Evolutionary conservation across 2,329 filamentous ascomycete genomes (phyloP).

Genomic region (Penicillium sp.): DNA sequence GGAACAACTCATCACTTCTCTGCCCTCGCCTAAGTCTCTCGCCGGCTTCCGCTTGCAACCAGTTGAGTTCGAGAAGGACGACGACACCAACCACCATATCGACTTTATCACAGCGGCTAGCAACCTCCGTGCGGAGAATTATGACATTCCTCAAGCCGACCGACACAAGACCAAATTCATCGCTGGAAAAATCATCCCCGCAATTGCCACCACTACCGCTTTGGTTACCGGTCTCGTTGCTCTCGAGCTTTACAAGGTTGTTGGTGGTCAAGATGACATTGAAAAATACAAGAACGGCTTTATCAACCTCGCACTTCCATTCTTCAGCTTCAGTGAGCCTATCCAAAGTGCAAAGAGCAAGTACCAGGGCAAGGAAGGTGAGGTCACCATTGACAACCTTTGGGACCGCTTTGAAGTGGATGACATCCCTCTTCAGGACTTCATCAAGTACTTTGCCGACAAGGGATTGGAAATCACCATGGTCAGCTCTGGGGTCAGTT

Average conservation of each 20-base stretch:
- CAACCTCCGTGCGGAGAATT: constrained; percentile 95
- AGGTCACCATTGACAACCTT: constrained; percentile 87
- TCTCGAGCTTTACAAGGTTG: constrained; percentile 91
- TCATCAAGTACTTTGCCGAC: constrained; percentile 78
- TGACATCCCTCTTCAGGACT: constrained; percentile 80
- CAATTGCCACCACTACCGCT: constrained; percentile 95
- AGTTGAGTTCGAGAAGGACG: constrained; percentile 98
- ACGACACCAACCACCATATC: constrained; percentile 96
- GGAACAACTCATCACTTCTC: constrained; percentile 67
- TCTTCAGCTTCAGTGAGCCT: constrained; percentile 98
- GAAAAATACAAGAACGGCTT: constrained; percentile 99
- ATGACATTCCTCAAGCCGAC: constrained; percentile 91
- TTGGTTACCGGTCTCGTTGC: constrained; percentile 92
- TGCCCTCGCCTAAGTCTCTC: constrained; percentile 78
- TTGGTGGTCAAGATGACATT: constrained; percentile 94
- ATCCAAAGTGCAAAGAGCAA: constrained; percentile 91
- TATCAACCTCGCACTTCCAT: constrained; percentile 91
- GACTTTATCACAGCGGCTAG: constrained; percentile 98
- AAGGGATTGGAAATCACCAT: constrained; percentile 83
- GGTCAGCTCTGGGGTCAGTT: constrained; percentile 95
- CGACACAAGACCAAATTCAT: constrained; percentile 99
- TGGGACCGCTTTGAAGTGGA: constrained; percentile 96
- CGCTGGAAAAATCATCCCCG: constrained; percentile 98
- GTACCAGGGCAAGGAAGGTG: constrained; percentile 75
- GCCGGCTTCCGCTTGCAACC: constrained; percentile 86